These are phyloP conservation scores for Oehlia diaphana DNA, from an alignment of 192 early-diverging fungal species.

Conservation along the genomic window DNA sequence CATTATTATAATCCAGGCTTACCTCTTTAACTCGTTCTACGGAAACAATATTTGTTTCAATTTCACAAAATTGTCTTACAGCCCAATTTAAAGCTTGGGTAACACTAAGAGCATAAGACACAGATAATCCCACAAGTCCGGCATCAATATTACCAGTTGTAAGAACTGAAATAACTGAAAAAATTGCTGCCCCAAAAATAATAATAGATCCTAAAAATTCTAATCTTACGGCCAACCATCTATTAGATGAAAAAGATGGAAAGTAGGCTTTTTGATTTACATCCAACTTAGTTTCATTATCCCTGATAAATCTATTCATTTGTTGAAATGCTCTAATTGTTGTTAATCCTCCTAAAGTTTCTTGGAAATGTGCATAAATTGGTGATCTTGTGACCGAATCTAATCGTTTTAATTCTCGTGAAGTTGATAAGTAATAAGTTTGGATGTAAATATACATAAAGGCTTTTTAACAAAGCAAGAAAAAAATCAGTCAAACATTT, in stretches of 20 bases:
- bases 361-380: constrained; percentile 80
- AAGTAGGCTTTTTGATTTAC: constrained; percentile 79
- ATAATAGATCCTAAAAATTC: constrained; percentile 70
- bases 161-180: constrained; percentile 65
- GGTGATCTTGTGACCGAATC: constrained; percentile 76
- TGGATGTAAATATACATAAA: constrained; percentile 62
- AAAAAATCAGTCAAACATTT: constrained; percentile 18
- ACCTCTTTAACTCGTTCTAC: constrained; percentile 76
- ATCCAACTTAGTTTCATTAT: constrained; percentile 72
- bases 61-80: constrained; percentile 83
- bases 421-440: constrained; percentile 65
- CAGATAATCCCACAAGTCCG: constrained; percentile 65
- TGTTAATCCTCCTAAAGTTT: constrained; percentile 71
- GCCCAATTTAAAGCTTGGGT: constrained; percentile 88
- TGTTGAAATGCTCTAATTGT: constrained; percentile 83
- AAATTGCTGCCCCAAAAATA: constrained; percentile 74
- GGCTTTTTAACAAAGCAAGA: constrained; percentile 28
- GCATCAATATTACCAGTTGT: constrained; percentile 60
- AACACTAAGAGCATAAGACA: constrained; percentile 69
- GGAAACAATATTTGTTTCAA: constrained; percentile 71
- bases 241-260: constrained; percentile 65
- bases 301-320: constrained; percentile 61
- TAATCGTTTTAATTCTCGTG: constrained; percentile 89
- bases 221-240: constrained; percentile 73
- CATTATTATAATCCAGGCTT: neutral